Evolutionary conservation across 1,284 basidiomycete genomes (phyloP), one percentile per base, ranked within the genome.

Genomic region (Moniliella sp.): DNA sequence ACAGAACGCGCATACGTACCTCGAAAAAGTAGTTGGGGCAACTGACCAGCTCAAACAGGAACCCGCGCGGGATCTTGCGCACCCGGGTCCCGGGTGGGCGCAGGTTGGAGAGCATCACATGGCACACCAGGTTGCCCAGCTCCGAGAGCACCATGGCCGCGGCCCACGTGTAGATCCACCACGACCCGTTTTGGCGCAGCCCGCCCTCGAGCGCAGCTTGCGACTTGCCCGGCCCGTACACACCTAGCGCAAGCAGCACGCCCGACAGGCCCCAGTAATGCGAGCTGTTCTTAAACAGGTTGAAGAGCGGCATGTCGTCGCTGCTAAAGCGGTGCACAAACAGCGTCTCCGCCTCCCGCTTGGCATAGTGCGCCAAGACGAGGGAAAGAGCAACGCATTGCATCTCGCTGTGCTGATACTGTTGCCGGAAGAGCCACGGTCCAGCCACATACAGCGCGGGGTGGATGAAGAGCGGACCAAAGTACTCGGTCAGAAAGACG

Each of bases 1-100:
- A 11, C 5, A 34, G 12, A 19, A 12, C 11, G 19, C 13, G 10
- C 8, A 9, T n/a, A 14, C 15, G 11, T 8, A 31, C 28, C 35
- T 97, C 91, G 57, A 88, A 94, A 57, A 82, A 76, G 65, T 99
- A 97, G 63, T 97, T 94, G 18, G 91, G 83, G 65, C 74, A 81
- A 4, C 79, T 78, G 25, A 91, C 73, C 25, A 74, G 64, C 37
- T 73, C 68, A 64, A 94, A 99, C 2, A 81, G 81, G 29, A 64
- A 64, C 1, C 68, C 88, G 15, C 68, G 66, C 0, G 91, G 88
- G 49, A 93, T 77, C 15, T 71, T 75, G 36, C 88, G 76, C 36
- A 70, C 72, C 37, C 72, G 75, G 5, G 80, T 75, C 11, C 81
- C 78, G 11, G 71, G 69, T 0, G 82, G 79, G 15, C 91, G 76